Evolutionary conservation across 805 yeast genomes (phyloP).

Genomic region (Lipomyces starkeyi): DNA sequence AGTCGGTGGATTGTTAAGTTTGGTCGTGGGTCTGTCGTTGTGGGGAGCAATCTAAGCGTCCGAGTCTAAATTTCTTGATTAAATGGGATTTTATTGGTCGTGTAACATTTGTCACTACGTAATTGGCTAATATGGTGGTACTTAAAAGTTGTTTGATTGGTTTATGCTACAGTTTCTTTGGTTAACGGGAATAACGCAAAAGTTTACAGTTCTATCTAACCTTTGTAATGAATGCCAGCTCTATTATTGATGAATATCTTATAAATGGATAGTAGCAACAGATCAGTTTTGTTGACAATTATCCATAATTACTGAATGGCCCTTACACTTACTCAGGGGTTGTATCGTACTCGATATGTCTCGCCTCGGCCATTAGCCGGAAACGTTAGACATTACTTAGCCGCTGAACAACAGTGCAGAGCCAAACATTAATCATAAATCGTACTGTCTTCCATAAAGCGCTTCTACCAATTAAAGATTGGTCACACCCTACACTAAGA

Average conservation of each 20-base stretch:
- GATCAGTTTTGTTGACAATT: too few species aligned
- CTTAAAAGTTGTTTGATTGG: neutral
- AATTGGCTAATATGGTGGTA: neutral
- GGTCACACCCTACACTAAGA: too few species aligned
- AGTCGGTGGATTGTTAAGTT: slow-evolving; percentile 33
- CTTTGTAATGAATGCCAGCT: neutral
- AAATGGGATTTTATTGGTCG: slow-evolving; percentile 1
- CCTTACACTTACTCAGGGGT: too few species aligned
- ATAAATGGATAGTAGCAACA: too few species aligned
- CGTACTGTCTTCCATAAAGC: too few species aligned
- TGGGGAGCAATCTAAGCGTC: slow-evolving; percentile 29
- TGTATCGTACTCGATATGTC: too few species aligned
- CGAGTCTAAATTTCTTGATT: neutral
- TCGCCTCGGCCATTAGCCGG: too few species aligned
- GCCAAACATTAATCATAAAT: too few species aligned
- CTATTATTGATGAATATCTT: neutral
- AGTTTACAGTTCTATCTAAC: neutral
- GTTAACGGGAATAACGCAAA: neutral
- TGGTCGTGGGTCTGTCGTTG: slow-evolving; percentile 29
- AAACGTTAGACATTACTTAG: too few species aligned
- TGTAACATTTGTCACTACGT: neutral
- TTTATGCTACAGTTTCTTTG: neutral
- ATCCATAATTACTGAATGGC: too few species aligned
- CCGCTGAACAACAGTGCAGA: too few species aligned
- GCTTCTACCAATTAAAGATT: too few species aligned